Evolutionary conservation across 2,329 filamentous ascomycete species (phyloP).

Genomic region (Paracorniculantispora psalliotae): DNA sequence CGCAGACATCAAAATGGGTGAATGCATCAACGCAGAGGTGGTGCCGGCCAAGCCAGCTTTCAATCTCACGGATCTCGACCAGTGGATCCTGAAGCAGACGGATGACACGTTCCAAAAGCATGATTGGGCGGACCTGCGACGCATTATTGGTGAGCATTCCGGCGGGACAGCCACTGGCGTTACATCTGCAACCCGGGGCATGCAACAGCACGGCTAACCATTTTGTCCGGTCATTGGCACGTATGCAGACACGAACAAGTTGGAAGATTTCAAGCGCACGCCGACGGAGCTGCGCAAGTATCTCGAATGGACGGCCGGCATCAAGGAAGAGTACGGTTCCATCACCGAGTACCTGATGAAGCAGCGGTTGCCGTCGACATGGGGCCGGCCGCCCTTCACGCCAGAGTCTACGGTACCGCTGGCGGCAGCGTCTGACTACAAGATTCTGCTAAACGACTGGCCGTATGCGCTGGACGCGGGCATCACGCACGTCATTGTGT

Average conservation of each 20-base stretch:
- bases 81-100: constrained; percentile 53
- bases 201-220: not conserved
- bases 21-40: constrained; percentile 25
- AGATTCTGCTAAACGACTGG: constrained; percentile 86
- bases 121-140: constrained; percentile 67
- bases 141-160: constrained; percentile 54
- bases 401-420: constrained; percentile 48
- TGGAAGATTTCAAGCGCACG: constrained; percentile 71
- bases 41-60: constrained; percentile 41
- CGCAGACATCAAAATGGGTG: constrained; percentile 32
- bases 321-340: constrained; percentile 69
- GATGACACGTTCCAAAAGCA: constrained; percentile 68
- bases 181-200: not conserved
- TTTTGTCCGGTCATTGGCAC: constrained; percentile 10
- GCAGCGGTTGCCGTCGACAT: constrained; percentile 62
- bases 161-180: not conserved
- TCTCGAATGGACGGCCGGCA: constrained; percentile 67
- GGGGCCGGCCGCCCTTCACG: constrained; percentile 58
- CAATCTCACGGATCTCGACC: constrained; percentile 55
- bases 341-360: constrained; percentile 73
- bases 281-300: constrained; percentile 79
- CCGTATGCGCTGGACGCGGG: constrained; percentile 70
- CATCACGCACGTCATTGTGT: constrained; percentile 81
- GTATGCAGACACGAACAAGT: constrained; percentile 48
- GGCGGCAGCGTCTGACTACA: constrained; percentile 51